Base-by-base conservation (phyloP, 345 rosid genomes). In the Trapa bicornis region DNA sequence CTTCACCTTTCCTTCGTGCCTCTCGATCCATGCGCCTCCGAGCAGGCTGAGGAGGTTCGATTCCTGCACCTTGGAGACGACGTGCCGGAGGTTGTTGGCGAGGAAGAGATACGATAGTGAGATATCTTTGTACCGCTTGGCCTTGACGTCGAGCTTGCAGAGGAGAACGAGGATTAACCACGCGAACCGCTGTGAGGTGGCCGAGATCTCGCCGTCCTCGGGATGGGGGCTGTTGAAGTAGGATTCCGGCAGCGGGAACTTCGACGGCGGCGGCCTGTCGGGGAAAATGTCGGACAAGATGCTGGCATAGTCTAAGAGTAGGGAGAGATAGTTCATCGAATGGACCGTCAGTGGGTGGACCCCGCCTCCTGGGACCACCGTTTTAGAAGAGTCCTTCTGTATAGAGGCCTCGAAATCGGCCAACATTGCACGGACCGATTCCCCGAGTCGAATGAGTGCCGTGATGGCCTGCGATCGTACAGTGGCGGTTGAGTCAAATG, bases 41-140 rank as follows among this genome's bases (percentile, higher is more conserved):
- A 85, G 84, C 16, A 87, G 58, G 16, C 65, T 64, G 62, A 47
- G 70, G 1, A 86, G 77, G 66, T 80, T 78, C 43, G 97, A 83
- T 12, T 85, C 71, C 5, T 80, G 80, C 66, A 75, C 90, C 45
- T 54, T 75, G 1, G 79, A 68, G 37, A 78, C 69, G 11, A 86
- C 79, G 76, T 85, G 80, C 36, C 84, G 92, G 62, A 85, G 77
- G 73, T 83, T 90, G 82, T 86, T 90, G 12, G 90, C 86, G 33
- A 90, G 70, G 84, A 85, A 90, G 71, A 90, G 83, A 67, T 86
- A 86, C 13, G 82, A 77, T 29, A 75, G 5, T 1, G 90, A 75
- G 33, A 74, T 75, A 63, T 82, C 83, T 33, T 83, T 85, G 80
- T 85, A 86, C 22, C 64, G 79, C 67, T 86, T 74, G 1, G 92